A percentile compares a stretch with the other conserved stretches of the same genome.
Evolutionary conservation across 495 filamentous ascomycete species (phyloP).

Genomic region (Parathielavia appendiculata): DNA sequence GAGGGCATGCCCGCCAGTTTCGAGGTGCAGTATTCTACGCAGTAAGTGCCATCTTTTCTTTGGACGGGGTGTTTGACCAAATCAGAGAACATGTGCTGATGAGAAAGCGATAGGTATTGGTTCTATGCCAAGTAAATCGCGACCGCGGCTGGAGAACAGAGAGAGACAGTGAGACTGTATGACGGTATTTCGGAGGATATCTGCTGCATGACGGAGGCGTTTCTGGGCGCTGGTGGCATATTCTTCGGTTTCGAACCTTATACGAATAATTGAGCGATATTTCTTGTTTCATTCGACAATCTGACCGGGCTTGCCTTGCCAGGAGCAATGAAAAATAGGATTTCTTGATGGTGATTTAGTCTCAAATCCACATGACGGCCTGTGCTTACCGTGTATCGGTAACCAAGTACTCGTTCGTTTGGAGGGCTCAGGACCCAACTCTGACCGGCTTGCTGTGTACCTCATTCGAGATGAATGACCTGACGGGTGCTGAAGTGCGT

Average conservation of each 20-base stretch:
- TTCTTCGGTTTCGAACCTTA: background rate
- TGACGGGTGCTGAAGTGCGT: no score
- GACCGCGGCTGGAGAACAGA: background rate
- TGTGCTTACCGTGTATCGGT: background rate
- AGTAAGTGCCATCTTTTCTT: slow-evolving; percentile 50
- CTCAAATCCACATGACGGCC: background rate
- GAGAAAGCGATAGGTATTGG: slow-evolving; percentile 34
- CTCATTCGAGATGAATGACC: no score
- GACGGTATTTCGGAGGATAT: background rate
- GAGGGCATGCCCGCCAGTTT: slow-evolving; percentile 57
- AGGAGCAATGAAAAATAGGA: slow-evolving; percentile 15
- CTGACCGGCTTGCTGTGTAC: no score
- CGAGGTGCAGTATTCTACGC: slow-evolving; percentile 72
- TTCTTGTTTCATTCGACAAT: background rate
- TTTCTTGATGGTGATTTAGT: background rate
- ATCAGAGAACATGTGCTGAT: background rate
- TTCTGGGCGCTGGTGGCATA: slow-evolving; percentile 9
- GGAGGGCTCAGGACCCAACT: no score
- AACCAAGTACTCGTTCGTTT: no score
- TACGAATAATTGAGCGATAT: slow-evolving; percentile 2
- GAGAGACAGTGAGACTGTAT: slow-evolving; percentile 8
- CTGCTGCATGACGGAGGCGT: slow-evolving; percentile 6
- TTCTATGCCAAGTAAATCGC: slow-evolving; percentile 31
- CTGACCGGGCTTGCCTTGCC: slow-evolving; percentile 4
- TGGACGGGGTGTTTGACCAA: background rate